Evolutionary conservation across 208 protist genomes (phyloP), one percentile per base, ranked within the genome.

Genomic region (Jaenimonas drosophilae): DNA sequence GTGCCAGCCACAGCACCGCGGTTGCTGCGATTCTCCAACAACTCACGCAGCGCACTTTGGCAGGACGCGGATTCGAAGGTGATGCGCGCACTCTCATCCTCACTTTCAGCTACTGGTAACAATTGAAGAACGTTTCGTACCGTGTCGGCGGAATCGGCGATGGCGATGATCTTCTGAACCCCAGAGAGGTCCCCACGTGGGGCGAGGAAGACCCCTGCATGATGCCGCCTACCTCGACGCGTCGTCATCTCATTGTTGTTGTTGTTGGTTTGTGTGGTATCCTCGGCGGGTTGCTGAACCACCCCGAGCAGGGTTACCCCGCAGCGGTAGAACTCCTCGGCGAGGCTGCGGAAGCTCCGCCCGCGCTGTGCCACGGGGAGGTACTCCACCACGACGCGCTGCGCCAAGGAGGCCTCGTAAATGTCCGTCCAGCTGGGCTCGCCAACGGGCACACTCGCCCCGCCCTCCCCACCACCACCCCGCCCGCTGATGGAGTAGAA

Each of bases 391-490:
- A 57, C 58, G 23, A 66, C 36, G 41, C 65, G 64, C 57, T 71
- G 64, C 1, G 64, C 56, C n/a, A 66, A 34, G 2, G 64, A 71
- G 9, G 64, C 64, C 31, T 65, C 64, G 53, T 71, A 71, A 14
- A 57, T 48, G 49, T 62, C 33, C 51, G 49, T 65, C 64, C 58
- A 72, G 28, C 59, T 42, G 14, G 57, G 37, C 23, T 64, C 63
- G 31, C 23, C 44, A 33, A 39, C 34, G 45, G 25, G 42, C 11
- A 36, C 33, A 59, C 44, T 21, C 56, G 50, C 20, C 17, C 14
- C 11, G 24, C 48, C 7, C 23, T 45, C 14, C 5, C 49, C 34
- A 28, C 25, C 7, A 37, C 49, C 14, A 34, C 36, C 5, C 9
- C 14, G 38, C 50, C 56, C 1, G 46, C 41, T 4, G n/a, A 14